Evolutionary conservation across 2,329 filamentous ascomycete genomes (phyloP).

Genomic region (Xenoacremonium recifei): DNA sequence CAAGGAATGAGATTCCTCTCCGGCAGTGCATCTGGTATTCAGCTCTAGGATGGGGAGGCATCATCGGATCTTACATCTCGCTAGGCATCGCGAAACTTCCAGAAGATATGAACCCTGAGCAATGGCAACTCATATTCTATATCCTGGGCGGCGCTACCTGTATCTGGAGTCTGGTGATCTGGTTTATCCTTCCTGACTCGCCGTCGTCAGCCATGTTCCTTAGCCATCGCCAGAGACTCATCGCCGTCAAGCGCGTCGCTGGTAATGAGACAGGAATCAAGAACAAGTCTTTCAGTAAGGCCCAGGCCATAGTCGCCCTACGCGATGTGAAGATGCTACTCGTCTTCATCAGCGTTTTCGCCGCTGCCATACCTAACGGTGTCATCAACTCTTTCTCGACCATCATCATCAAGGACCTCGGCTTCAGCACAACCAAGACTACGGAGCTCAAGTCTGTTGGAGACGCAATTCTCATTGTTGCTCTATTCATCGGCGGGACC

Average conservation of each 20-base stretch:
- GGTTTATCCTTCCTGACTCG: constrained; percentile 30
- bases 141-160: constrained; percentile 32
- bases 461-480: constrained; percentile 9
- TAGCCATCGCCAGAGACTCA: constrained; percentile 25
- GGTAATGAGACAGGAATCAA: constrained; percentile 35
- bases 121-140: constrained; percentile 33
- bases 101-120: too few relatives aligned
- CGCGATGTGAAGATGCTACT: constrained; percentile 30
- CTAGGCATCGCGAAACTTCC: too few relatives aligned
- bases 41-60: too few relatives aligned
- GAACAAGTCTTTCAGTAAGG: constrained; percentile 30
- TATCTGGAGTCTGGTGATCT: constrained; percentile 31
- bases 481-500: constrained; percentile 7
- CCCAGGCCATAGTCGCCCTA: constrained; percentile 26
- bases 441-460: constrained; percentile 12
- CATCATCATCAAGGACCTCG: constrained; percentile 10
- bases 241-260: constrained; percentile 30
- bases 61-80: too few relatives aligned
- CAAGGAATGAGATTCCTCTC: too few relatives aligned
- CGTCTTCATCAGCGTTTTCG: constrained; percentile 5
- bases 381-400: constrained; percentile 11
- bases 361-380: constrained; percentile 9
- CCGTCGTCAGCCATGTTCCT: constrained; percentile 31
- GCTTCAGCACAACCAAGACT: constrained; percentile 9
- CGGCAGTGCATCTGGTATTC: too few relatives aligned